Percentiles rank a stretch among this genome's conserved stretches.
Conservation (phyloP, 768 basidiomycete genomes). For the Russula vinacea region DNA sequence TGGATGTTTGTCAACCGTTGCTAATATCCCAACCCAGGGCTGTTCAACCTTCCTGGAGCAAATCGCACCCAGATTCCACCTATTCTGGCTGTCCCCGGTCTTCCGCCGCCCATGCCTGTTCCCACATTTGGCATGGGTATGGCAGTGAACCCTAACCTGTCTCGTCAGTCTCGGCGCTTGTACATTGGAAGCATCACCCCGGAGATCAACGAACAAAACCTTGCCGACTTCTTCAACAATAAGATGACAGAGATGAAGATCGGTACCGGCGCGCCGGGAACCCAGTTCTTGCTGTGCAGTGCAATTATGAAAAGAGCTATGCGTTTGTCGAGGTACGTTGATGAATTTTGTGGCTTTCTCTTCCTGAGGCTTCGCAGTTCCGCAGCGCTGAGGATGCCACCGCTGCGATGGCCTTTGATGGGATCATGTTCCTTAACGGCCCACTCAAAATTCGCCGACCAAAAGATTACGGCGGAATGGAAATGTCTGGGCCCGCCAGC, state of each 20-base stretch:
- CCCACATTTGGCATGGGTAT: constrained; percentile 85
- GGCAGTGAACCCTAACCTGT: constrained; percentile 82
- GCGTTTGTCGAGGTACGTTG: constrained; percentile 89
- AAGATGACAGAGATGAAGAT: constrained; percentile 94
- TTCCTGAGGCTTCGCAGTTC: constrained; percentile 55
- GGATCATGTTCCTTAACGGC: constrained; percentile 90
- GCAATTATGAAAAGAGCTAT: constrained; percentile 98
- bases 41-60: constrained; percentile 95
- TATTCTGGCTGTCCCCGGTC: constrained; percentile 74
- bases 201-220: constrained; percentile 88
- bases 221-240: constrained; percentile 91
- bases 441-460: constrained; percentile 98
- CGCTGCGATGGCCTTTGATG: constrained; percentile 95
- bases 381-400: constrained; percentile 96
- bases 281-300: constrained; percentile 89
- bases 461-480: constrained; percentile 90
- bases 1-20: background rate
- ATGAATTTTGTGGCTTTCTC: constrained; percentile 17
- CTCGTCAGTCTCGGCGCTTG: constrained; percentile 88
- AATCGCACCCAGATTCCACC: constrained; percentile 86
- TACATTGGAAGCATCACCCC: constrained; percentile 97
- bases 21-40: constrained; percentile 49
- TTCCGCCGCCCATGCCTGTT: constrained; percentile 80
- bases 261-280: constrained; percentile 83
- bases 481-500: constrained; percentile 46